Evolutionary conservation across 2,329 filamentous ascomycete species (phyloP).

Genomic region (Alternaria triticina): DNA sequence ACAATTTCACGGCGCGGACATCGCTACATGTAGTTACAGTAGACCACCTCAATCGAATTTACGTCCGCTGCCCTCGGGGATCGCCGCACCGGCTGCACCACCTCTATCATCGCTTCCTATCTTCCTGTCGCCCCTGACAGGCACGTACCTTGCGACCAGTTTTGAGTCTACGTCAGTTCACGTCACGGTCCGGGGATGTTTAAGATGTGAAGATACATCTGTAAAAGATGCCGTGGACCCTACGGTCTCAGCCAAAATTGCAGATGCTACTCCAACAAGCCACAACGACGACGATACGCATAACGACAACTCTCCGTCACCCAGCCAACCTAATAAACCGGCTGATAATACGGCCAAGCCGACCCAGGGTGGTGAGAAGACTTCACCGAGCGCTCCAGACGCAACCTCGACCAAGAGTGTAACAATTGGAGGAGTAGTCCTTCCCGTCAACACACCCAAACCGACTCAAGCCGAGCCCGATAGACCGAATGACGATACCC

Average conservation of each 20-base stretch:
- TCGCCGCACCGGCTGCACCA: neutral
- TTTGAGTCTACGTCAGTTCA: constrained; percentile 35
- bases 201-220: constrained; percentile 22
- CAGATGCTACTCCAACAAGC: neutral
- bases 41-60: neutral
- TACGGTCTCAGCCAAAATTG: neutral
- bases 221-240: neutral
- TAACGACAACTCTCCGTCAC: neutral
- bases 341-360: neutral
- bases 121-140: constrained; percentile 17
- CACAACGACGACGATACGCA: neutral
- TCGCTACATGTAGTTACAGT: constrained; percentile 35
- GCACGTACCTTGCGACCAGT: constrained; percentile 35
- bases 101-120: neutral
- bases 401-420: constrained; percentile 11
- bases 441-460: constrained; percentile 22
- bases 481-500: constrained; percentile 5
- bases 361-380: constrained; percentile 1
- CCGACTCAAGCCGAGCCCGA: constrained; percentile 10
- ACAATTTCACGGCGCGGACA: constrained; percentile 35
- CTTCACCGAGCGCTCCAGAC: constrained; percentile 14
- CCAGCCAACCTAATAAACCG: neutral
- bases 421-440: constrained; percentile 30
- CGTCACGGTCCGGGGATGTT: constrained; percentile 34
- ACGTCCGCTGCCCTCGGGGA: neutral